Evolutionary conservation across 2,329 filamentous ascomycete species (phyloP).

Genomic region (Chrysoporthe deuterocubensis): DNA sequence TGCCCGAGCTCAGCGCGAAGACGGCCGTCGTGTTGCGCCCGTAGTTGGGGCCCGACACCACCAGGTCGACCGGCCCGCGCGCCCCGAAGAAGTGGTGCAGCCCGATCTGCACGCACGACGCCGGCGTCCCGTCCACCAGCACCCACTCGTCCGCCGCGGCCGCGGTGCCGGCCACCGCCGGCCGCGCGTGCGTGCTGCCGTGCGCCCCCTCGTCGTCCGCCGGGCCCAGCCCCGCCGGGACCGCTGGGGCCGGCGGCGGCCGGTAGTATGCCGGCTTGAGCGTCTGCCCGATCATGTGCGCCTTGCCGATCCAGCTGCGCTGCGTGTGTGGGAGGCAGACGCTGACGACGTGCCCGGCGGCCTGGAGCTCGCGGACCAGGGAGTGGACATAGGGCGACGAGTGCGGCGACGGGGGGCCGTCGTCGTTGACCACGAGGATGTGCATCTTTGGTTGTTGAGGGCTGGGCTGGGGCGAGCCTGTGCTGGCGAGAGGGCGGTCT

Average conservation of each 20-base stretch:
- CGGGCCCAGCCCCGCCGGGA: slow-evolving; percentile 40
- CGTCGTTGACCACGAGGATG: slow-evolving; percentile 75
- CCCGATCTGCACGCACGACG: slow-evolving; percentile 81
- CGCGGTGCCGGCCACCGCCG: slow-evolving; percentile 52
- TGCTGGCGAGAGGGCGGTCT: neutral
- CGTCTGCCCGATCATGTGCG: slow-evolving; percentile 90
- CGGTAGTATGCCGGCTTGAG: slow-evolving; percentile 86
- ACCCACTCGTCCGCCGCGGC: slow-evolving; percentile 79
- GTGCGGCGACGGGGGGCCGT: slow-evolving; percentile 77
- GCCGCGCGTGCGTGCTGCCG: slow-evolving; percentile 67
- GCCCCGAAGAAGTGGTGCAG: slow-evolving; percentile 79
- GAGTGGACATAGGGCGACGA: slow-evolving; percentile 82
- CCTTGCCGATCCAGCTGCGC: slow-evolving; percentile 98
- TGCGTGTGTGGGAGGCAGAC: slow-evolving; percentile 91
- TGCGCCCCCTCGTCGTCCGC: slow-evolving; percentile 61
- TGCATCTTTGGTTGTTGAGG: slow-evolving; percentile 51
- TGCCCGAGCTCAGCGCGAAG: slow-evolving; percentile 78
- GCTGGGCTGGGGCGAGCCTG: neutral
- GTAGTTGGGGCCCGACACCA: slow-evolving; percentile 82
- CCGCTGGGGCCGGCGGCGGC: slow-evolving; percentile 46
- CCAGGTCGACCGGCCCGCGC: slow-evolving; percentile 72
- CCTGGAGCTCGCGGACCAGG: slow-evolving; percentile 71
- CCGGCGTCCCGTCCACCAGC: slow-evolving; percentile 79
- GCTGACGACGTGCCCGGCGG: slow-evolving; percentile 82
- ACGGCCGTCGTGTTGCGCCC: slow-evolving; percentile 81